A percentile compares a stretch with the other conserved stretches of the same genome.
phyloP scores from a whole-genome alignment of 2,329 filamentous ascomycete genomes.

The Xylaria sp. region DNA sequence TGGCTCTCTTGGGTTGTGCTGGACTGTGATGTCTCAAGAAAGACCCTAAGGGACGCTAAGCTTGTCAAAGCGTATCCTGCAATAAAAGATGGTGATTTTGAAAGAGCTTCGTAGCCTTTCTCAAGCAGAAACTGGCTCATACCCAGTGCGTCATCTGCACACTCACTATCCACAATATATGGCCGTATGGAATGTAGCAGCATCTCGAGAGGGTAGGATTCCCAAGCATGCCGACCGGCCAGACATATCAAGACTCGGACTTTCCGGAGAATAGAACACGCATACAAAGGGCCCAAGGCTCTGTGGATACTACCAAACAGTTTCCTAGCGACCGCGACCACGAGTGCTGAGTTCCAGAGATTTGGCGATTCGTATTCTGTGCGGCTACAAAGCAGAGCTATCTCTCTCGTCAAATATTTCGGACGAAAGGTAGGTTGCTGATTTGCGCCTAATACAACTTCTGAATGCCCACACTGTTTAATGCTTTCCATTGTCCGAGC shows the following conservation, averaged over 20 bases:
- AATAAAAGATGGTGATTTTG: slow-evolving; percentile 76
- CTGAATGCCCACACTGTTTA: slow-evolving; percentile 73
- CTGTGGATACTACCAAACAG: slow-evolving; percentile 84
- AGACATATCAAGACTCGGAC: slow-evolving; percentile 83
- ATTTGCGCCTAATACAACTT: slow-evolving; percentile 73
- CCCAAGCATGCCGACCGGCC: slow-evolving; percentile 76
- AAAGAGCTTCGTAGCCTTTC: slow-evolving; percentile 73
- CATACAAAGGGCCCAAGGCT: slow-evolving; percentile 86
- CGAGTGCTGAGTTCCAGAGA: slow-evolving; percentile 81
- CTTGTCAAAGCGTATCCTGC: slow-evolving; percentile 83
- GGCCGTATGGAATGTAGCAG: slow-evolving; percentile 81
- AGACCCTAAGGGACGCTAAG: slow-evolving; percentile 79
- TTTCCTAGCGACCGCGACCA: slow-evolving; percentile 78
- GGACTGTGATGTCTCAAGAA: slow-evolving; percentile 78
- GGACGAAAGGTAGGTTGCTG: slow-evolving; percentile 90
- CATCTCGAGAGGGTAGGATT: slow-evolving; percentile 90
- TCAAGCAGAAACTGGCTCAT: slow-evolving; percentile 85
- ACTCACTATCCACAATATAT: slow-evolving; percentile 84
- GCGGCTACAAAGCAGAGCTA: slow-evolving; percentile 80
- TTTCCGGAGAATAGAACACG: slow-evolving; percentile 87
- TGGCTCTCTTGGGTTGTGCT: slow-evolving; percentile 88
- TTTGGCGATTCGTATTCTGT: slow-evolving; percentile 71
- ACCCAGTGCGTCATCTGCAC: slow-evolving; percentile 89
- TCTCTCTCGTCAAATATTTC: slow-evolving; percentile 78
- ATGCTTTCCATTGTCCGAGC: slow-evolving; percentile 75